Evolutionary conservation across 1,139 yeast species (phyloP).

Genomic region (Kurtzmaniella quercitrusa): DNA sequence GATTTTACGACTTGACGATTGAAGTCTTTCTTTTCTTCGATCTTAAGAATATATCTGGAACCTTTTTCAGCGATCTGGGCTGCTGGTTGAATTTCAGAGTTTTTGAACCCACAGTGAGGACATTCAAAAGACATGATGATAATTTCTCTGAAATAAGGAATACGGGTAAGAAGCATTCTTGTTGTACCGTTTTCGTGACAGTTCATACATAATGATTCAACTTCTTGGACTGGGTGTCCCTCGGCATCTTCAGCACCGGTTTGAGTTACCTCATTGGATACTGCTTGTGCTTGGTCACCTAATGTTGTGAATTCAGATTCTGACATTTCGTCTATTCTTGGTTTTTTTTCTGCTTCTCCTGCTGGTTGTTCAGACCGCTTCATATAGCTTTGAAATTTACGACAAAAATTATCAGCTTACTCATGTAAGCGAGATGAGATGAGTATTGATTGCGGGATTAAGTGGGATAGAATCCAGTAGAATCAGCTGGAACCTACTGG

Average conservation of each 20-base stretch:
- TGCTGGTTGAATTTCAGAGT: constrained; percentile 94
- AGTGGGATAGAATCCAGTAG: neutral
- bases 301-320: constrained; percentile 43
- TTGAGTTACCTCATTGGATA: constrained; percentile 18
- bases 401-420: neutral
- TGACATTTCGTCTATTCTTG: constrained; percentile 10
- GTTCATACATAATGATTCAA: constrained; percentile 94
- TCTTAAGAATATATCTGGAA: constrained; percentile 61
- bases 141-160: constrained; percentile 89
- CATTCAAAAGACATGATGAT: constrained; percentile 95
- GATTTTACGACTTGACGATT: constrained; percentile 91
- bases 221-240: constrained; percentile 96
- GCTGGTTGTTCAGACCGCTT: constrained; percentile 18
- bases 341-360: constrained; percentile 8
- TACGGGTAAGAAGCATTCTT: constrained; percentile 75
- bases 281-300: constrained; percentile 52
- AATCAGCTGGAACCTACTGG: neutral
- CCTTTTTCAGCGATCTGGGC: constrained; percentile 88
- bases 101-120: constrained; percentile 89
- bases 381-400: constrained; percentile 10
- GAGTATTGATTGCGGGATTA: neutral
- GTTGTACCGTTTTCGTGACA: constrained; percentile 87
- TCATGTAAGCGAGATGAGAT: neutral
- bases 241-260: constrained; percentile 77
- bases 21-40: constrained; percentile 72